phyloP scores from a whole-genome alignment of 2,329 filamentous ascomycete species.

The Aspergillus fructus region DNA sequence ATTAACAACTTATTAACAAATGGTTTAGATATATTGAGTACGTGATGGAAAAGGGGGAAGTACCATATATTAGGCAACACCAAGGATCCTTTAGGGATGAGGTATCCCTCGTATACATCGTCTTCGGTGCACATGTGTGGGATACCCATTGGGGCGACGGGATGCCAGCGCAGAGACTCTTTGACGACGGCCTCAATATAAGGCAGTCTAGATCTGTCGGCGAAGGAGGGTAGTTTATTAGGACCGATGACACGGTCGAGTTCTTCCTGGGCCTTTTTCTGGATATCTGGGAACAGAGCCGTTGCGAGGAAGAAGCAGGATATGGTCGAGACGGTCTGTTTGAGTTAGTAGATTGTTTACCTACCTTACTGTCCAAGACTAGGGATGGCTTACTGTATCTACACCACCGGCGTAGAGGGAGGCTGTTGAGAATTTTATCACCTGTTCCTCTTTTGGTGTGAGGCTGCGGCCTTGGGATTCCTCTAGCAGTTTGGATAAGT shows the following conservation, averaged over 20 bases:
- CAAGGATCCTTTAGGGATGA: conserved; percentile 6
- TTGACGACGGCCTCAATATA: conserved; percentile 13
- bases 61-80: conserved; percentile 15
- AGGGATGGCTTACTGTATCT: conserved; percentile 9
- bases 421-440: conserved; percentile 1
- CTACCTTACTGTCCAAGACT: neutral
- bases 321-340: conserved; percentile 12
- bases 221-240: neutral
- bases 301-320: conserved; percentile 14
- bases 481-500: conserved; percentile 39
- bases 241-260: conserved; percentile 5
- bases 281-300: conserved; percentile 6
- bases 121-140: conserved; percentile 6
- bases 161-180: conserved; percentile 13
- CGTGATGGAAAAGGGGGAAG: no score
- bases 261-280: conserved; percentile 11
- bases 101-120: conserved; percentile 8
- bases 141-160: conserved; percentile 2
- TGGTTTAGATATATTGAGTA: no score
- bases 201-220: conserved; percentile 2
- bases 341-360: neutral
- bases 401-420: conserved; percentile 8
- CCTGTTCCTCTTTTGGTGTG: neutral
- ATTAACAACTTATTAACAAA: no score
- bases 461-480: neutral